Percentiles rank a stretch among this genome's conserved stretches.
phyloP scores from a whole-genome alignment of 2,329 filamentous ascomycete species.

The Lasiodiplodia hormozganensis region DNA sequence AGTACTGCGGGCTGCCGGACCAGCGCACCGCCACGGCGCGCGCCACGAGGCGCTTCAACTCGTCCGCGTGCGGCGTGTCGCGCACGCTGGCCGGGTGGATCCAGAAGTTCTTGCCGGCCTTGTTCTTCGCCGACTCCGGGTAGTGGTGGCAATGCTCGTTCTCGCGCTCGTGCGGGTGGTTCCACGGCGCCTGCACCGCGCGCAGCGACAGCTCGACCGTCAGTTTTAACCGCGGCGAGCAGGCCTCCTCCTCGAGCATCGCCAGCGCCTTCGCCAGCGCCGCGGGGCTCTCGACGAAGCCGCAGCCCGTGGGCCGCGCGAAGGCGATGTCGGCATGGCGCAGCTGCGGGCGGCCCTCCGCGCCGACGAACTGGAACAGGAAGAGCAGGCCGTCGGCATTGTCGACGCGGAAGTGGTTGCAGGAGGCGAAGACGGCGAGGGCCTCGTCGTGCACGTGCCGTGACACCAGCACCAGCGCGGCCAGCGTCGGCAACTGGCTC shows the following conservation, averaged over 20 bases:
- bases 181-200: slow-evolving; percentile 13
- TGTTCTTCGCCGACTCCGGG: slow-evolving; percentile 2
- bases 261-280: background rate
- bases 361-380: slow-evolving; percentile 1
- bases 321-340: slow-evolving; percentile 9
- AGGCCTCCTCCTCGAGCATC: background rate
- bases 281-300: slow-evolving; percentile 8
- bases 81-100: slow-evolving; percentile 22
- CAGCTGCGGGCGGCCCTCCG: slow-evolving; percentile 18
- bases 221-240: background rate
- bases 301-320: slow-evolving; percentile 9
- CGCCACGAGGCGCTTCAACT: background rate
- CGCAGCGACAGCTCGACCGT: slow-evolving; percentile 15
- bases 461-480: slow-evolving; percentile 14
- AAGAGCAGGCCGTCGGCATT: slow-evolving; percentile 15
- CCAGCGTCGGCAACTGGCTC: background rate
- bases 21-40: slow-evolving; percentile 3
- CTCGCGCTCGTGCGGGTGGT: slow-evolving; percentile 5
- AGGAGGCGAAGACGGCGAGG: slow-evolving; percentile 8
- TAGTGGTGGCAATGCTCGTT: slow-evolving; percentile 5
- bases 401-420: slow-evolving; percentile 10
- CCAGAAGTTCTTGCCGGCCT: slow-evolving; percentile 21
- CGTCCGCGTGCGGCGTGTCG: slow-evolving; percentile 10
- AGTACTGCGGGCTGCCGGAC: slow-evolving; percentile 17
- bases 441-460: slow-evolving; percentile 2